phyloP scores from a whole-genome alignment of 163 green algal genomes.

The Smithsoniella earleae region DNA sequence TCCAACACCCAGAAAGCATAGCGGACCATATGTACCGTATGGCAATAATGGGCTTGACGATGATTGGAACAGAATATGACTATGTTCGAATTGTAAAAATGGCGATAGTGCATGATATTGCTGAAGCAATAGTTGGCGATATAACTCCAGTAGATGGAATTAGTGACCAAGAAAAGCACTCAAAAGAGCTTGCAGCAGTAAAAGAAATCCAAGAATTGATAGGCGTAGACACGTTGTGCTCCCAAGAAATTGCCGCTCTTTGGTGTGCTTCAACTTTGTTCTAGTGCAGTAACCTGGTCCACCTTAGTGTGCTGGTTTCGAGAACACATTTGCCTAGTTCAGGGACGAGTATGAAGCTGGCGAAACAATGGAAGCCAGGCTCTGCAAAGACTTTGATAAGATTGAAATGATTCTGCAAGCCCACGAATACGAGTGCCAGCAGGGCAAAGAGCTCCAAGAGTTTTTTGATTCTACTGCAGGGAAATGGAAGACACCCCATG shows the following conservation, averaged over 20 bases:
- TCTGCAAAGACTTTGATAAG: slow-evolving; percentile 95
- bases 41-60: slow-evolving; percentile 55
- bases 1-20: slow-evolving; percentile 70
- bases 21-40: slow-evolving; percentile 87
- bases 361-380: slow-evolving; percentile 53
- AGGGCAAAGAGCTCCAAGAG: slow-evolving; percentile 61
- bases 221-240: slow-evolving; percentile 39
- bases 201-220: slow-evolving; percentile 61
- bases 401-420: slow-evolving; percentile 91
- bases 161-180: slow-evolving; percentile 65
- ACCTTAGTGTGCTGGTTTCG: background rate
- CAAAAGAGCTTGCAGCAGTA: slow-evolving; percentile 57
- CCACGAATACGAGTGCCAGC: slow-evolving; percentile 58
- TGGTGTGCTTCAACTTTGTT: too few relatives aligned
- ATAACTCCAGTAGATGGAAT: slow-evolving; percentile 61
- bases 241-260: background rate
- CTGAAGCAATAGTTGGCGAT: slow-evolving; percentile 82
- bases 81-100: slow-evolving; percentile 48
- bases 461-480: slow-evolving; percentile 77
- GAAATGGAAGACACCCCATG: slow-evolving; percentile 54
- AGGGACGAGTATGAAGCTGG: slow-evolving; percentile 77
- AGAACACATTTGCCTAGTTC: background rate
- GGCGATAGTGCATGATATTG: slow-evolving; percentile 81
- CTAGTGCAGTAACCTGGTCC: too few relatives aligned
- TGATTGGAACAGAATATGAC: background rate